Base-by-base conservation (phyloP, 2,329 filamentous ascomycete species). In the Neobulgaria alba region DNA sequence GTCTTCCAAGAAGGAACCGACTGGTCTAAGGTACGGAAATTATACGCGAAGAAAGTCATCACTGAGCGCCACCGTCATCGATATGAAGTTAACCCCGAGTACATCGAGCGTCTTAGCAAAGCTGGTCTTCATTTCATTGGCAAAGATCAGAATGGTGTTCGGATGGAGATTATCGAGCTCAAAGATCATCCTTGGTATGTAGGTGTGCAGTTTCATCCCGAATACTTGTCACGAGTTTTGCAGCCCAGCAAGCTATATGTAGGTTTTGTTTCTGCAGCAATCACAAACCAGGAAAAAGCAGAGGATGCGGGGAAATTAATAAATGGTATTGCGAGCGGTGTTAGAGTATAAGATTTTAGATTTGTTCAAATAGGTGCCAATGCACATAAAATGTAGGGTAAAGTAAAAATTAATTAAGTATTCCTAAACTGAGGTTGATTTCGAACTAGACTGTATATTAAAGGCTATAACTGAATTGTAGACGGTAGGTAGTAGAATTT, bases 61-160 rank as follows among this genome's bases (percentile, higher is more conserved):
- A 64, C 72, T 43, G 88, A 94, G 68, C 77, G 88, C 37, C 88
- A 95, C 62, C 78, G 88, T 45, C 88, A 95, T 64, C 77, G 87
- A 29, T 95, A 94, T 60, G 88, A 95, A 66, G 85, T 94, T 50
- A 94, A 94, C 65, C 87, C 88, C 0, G 73, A 77, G 9, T 81
- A 82, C 56, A 76, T 93, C 38, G 76, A 82, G 3, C 64, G 65
- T 21, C 69, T 95, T 3, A 73, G 85, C 49, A 64, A 73, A 33
- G 76, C 72, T 4, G 88, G 87, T 1, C 67, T 95, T 21, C 67
- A 71, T 32, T 89, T 93, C 57, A 72, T 89, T 43, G 85, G 83
- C 49, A 88, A 87, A 61, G 87, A 93, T 56, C 79, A 84, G 43
- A 78, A 72, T 45, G 85, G 82, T 33, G 75, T 82, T 52, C 75